Base-by-base conservation (phyloP, 805 yeast species). In the Henningerozyma blattae region DNA sequence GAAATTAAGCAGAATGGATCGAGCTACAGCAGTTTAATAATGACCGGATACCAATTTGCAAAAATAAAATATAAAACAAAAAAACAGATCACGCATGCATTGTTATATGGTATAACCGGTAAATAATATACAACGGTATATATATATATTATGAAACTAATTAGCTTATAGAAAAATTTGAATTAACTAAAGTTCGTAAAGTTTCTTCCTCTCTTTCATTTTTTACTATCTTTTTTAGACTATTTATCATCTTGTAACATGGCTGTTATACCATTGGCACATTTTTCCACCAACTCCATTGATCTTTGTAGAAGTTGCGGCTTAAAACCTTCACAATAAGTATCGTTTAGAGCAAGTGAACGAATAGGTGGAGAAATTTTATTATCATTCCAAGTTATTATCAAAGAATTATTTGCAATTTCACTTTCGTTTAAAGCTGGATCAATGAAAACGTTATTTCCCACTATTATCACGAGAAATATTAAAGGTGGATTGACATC, bases 361-460 rank as follows among this genome's bases (percentile, higher is more conserved):
- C 75, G 67, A 3, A 86, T 62, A 1, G 96, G 95, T 0, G 94
- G 68, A 9, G 76, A 70, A 1, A 83, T 71, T 37, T 66, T 63
- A n/a, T 75, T 75, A 37, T 75, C 61, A 36, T 71, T 70, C 74
- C 79, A 89, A 22, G 87, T 77, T 3, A 83, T 52, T 31, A 86
- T 62, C 15, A 89, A 42, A 1, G 95, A 95, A 38, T 82, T 78
- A 43, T 89, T 95, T 38, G 86, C 67, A 2, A 87, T 94, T 40
- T 76, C 82, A 52, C 83, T 87, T 55, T 89, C 98, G 38, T 78
- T 82, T n/a, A 72, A 61, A 1, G 93, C 77, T 0, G 98, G 97
- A 51, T 89, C 98, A 18, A 87, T 63, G 8, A 77, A 68, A 33
- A 68, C 62, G 36, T 75, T 74, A 12, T 62, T 49, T 1, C 89